These are phyloP conservation scores for Dichomitus squalens DNA, from an alignment of 1,284 basidiomycete species.

Conservation along the genomic window DNA sequence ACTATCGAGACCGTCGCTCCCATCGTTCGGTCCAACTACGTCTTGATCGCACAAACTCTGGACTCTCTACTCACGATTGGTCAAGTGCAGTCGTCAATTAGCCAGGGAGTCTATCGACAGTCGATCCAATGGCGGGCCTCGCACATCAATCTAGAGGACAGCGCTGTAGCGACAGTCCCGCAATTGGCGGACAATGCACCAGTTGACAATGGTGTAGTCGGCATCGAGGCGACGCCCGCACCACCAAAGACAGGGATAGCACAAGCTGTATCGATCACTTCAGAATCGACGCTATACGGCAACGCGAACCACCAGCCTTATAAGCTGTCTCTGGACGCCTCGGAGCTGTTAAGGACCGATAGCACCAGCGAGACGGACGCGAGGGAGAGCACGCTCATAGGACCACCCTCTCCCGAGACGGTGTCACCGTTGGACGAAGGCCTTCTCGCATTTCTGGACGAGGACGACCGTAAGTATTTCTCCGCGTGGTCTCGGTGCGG, in stretches of 20 bases:
- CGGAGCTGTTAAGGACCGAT: constrained; percentile 30
- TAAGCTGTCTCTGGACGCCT: constrained; percentile 28
- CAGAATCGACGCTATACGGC: constrained; percentile 26
- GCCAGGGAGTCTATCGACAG: constrained; percentile 65
- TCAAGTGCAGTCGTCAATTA: constrained; percentile 66
- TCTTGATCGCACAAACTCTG: constrained; percentile 56
- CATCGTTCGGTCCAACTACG: constrained; percentile 40
- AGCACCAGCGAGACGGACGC: constrained; percentile 29
- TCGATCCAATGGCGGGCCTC: constrained; percentile 77
- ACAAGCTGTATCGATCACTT: constrained; percentile 14
- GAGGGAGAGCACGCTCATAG: constrained; percentile 27
- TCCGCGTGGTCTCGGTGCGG: too few species aligned
- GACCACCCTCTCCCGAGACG: constrained; percentile 15
- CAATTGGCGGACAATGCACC: constrained; percentile 32
- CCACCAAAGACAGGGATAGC: constrained; percentile 24
- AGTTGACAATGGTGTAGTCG: constrained; percentile 60
- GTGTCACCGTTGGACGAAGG: constrained; percentile 29
- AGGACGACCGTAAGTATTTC: constrained; percentile 38
- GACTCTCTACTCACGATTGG: constrained; percentile 65
- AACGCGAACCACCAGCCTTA: constrained; percentile 30
- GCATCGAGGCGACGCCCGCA: constrained; percentile 59
- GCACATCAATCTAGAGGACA: constrained; percentile 60
- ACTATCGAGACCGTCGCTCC: constrained; percentile 31
- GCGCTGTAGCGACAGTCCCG: constrained; percentile 40
- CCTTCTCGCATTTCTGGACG: constrained; percentile 31